Evolutionary conservation across 73 alveolate genomes (phyloP).

Genomic region (Tetrahymena thermophila): DNA sequence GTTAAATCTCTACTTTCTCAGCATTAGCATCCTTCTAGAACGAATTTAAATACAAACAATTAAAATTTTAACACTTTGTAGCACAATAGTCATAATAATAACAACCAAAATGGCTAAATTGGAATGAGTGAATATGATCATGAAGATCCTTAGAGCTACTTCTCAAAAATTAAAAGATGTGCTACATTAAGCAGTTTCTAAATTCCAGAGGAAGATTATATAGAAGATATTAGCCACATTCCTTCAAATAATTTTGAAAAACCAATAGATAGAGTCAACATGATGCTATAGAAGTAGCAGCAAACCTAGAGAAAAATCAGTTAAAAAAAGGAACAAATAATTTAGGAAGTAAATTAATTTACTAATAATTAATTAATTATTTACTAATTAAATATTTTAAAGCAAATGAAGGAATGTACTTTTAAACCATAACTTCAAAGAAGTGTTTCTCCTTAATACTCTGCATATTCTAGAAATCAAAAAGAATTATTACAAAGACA

Average conservation of each 20-base stretch:
- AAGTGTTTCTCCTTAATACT: background rate
- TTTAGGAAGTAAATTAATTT: background rate
- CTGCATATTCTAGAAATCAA: background rate
- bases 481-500: background rate
- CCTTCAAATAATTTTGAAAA: background rate
- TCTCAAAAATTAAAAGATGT: background rate
- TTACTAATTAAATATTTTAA: background rate
- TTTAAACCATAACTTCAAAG: background rate
- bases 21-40: background rate
- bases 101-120: background rate
- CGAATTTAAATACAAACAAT: background rate
- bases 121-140: background rate
- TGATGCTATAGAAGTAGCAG: background rate
- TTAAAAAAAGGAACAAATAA: background rate
- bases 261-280: conserved; percentile 1
- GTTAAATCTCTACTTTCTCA: background rate
- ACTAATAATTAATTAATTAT: background rate
- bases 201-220: background rate
- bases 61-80: background rate
- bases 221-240: background rate
- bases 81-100: background rate
- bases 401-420: background rate
- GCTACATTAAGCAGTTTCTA: background rate
- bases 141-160: background rate
- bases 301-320: background rate